phyloP scores from a whole-genome alignment of 228 moss, liverwort and hornwort genomes.

The Sphagnum fallax region DNA sequence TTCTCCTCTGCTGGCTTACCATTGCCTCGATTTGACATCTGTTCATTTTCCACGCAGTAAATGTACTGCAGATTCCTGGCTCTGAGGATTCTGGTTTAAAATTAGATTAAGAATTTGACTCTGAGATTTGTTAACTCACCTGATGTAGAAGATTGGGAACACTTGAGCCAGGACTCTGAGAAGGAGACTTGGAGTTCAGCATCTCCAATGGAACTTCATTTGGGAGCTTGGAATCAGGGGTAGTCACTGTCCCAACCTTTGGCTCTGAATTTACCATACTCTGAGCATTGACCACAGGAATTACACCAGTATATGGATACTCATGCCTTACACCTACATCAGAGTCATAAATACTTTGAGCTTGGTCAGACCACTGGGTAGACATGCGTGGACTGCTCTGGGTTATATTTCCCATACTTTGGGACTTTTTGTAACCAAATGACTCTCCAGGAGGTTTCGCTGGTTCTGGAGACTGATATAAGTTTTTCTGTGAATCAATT shows the following conservation, averaged over 20 bases:
- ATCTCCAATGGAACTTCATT: conserved; percentile 12
- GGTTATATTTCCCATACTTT: conserved; percentile 13
- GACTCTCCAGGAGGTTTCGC: neutral
- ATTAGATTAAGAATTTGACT: neutral
- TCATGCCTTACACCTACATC: conserved; percentile 20
- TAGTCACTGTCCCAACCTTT: conserved; percentile 5
- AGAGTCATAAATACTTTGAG: conserved; percentile 12
- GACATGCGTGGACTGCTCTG: conserved; percentile 12
- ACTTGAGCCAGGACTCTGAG: conserved; percentile 8
- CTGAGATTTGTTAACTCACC: conserved; percentile 7
- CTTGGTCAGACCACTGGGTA: conserved; percentile 16
- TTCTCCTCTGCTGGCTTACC: conserved; percentile 20
- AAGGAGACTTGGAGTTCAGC: conserved; percentile 8
- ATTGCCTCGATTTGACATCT: conserved; percentile 25
- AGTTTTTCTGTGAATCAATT: neutral
- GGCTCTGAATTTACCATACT: conserved; percentile 14
- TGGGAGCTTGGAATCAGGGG: conserved; percentile 10
- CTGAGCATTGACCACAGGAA: conserved; percentile 11
- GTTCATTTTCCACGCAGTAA: neutral
- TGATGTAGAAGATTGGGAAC: conserved; percentile 26
- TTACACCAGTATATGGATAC: neutral
- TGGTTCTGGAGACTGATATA: neutral
- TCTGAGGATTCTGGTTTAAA: neutral
- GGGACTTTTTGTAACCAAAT: conserved; percentile 10
- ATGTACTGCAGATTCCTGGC: neutral